Evolutionary conservation across 495 filamentous ascomycete species (phyloP), one percentile per base, ranked within the genome.

Genomic region (Hypoxylon intermedium): DNA sequence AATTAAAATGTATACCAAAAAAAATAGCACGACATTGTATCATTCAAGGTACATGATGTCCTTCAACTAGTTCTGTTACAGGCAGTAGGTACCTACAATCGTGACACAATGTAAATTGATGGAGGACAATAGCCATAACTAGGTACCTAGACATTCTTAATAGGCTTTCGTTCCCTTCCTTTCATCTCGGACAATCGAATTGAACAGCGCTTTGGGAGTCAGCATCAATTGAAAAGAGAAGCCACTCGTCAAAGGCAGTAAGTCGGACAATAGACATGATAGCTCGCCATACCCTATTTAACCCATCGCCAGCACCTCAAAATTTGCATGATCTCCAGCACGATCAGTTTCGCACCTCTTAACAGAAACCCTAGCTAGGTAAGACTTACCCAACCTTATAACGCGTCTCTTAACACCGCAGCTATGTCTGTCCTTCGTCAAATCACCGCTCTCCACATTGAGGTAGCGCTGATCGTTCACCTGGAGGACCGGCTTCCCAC

Each of bases 391-490:
- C 7, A 31, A 47, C 11, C 24, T 3, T 5, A 12, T 13, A 6
- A 41, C 7, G 1, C 19, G 19, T 41, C 38, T 18, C 43, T 30
- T 18, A 48, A n/a, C 19, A 41, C 7, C 18, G 18, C 6, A 41
- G 18, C 15, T 9, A 64, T 58, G 60, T 53, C 60, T 18, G 26
- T 28, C 47, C 2, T 53, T 18, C 1, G 2, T 24, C 3, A 37
- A 7, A 49, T 63, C 41, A 16, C 7, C 20, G 7, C 20, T 15
- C 53, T 53, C 9, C 60, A 58, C 30, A 5, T 26, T 12, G 9
- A 53, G 16, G 46, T 41, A 6, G 2, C 34, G 1, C 6, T 0
- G 2, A 47, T 43, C 37, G 15, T 58, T 0, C 16, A 9, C 3
- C 37, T 30, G 0, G 0, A 9, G 1, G 53, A 26, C n/a, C 16